Conservation (phyloP, 1,284 basidiomycete genomes). For the Ganoderma lucidum region DNA sequence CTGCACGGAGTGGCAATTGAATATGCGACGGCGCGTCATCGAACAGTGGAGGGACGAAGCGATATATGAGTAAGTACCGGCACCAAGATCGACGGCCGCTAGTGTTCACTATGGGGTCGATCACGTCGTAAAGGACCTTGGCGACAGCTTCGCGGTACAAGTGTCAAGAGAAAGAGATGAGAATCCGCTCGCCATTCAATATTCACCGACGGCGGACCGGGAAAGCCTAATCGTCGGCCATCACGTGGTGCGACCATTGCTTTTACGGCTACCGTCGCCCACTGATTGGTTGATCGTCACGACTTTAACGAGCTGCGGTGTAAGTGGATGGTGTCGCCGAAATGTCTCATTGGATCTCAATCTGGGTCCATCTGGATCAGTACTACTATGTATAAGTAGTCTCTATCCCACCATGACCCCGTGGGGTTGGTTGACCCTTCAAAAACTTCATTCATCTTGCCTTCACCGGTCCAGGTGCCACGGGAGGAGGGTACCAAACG, state of each 20-base stretch:
- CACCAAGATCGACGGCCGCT: neutral
- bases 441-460: neutral
- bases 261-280: too few relatives aligned
- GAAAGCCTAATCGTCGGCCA: neutral
- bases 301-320: neutral
- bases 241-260: neutral
- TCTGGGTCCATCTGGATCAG: neutral
- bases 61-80: neutral
- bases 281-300: neutral
- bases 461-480: neutral
- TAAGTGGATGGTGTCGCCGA: neutral
- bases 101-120: neutral
- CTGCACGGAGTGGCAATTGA: too few relatives aligned
- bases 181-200: neutral
- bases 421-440: neutral
- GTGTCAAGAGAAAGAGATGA: neutral
- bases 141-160: neutral
- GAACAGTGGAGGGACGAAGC: neutral
- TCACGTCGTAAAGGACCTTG: neutral
- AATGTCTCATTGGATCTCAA: neutral
- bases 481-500: neutral
- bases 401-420: neutral
- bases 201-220: neutral
- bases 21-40: neutral
- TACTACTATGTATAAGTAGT: too few relatives aligned